Percentiles rank a stretch among this genome's conserved stretches.
phyloP scores from a whole-genome alignment of 2,329 filamentous ascomycete genomes.

The Fusarium sterilihyphosum region DNA sequence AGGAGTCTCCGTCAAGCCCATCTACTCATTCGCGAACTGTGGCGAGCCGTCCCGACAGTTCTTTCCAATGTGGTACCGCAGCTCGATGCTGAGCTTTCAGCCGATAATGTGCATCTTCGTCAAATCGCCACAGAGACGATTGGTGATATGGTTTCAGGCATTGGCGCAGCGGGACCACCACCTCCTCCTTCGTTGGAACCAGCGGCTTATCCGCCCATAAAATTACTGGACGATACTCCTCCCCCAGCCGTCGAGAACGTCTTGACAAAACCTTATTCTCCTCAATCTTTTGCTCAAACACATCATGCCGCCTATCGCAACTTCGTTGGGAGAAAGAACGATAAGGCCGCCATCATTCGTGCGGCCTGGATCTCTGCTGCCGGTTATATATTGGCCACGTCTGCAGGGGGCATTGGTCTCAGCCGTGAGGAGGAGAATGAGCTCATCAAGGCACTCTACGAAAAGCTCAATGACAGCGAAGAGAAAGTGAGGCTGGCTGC shows the following conservation, averaged over 20 bases:
- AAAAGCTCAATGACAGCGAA: slow-evolving; percentile 87
- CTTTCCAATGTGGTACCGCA: slow-evolving; percentile 94
- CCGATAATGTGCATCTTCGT: slow-evolving; percentile 87
- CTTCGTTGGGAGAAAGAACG: slow-evolving; percentile 85
- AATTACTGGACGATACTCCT: slow-evolving; percentile 64
- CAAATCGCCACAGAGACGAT: slow-evolving; percentile 92
- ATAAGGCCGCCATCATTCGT: slow-evolving; percentile 85
- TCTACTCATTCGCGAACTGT: slow-evolving; percentile 87
- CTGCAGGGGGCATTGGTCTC: slow-evolving; percentile 87
- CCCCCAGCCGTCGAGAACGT: slow-evolving; percentile 64
- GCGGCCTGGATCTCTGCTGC: slow-evolving; percentile 86
- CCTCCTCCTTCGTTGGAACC: slow-evolving; percentile 78
- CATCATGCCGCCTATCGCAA: slow-evolving; percentile 82
- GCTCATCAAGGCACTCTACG: slow-evolving; percentile 78
- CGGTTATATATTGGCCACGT: slow-evolving; percentile 89
- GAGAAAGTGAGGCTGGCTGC: slow-evolving; percentile 91
- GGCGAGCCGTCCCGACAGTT: slow-evolving; percentile 89
- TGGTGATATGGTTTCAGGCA: slow-evolving; percentile 93
- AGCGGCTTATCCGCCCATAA: slow-evolving; percentile 82
- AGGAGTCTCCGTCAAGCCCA: slow-evolving; percentile 92
- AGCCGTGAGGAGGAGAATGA: slow-evolving; percentile 82
- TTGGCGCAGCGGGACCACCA: slow-evolving; percentile 89
- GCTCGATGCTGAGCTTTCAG: slow-evolving; percentile 88
- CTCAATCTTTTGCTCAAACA: slow-evolving; percentile 87
- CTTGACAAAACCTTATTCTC: slow-evolving; percentile 84